Conservation (phyloP, 2,329 filamentous ascomycete genomes). For the Penicillium aurantiogriseum region DNA sequence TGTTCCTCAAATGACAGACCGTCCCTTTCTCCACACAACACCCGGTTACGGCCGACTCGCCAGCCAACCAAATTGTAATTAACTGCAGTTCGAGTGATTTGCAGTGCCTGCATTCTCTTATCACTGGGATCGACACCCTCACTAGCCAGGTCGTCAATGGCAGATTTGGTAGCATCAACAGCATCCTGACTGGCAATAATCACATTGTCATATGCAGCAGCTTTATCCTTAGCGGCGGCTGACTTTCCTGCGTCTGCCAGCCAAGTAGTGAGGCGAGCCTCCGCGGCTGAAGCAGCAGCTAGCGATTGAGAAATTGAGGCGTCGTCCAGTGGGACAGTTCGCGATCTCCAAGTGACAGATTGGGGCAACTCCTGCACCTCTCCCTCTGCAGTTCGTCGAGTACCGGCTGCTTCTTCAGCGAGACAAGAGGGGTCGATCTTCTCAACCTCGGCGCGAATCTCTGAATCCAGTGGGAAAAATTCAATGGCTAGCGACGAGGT, state of each 20-base stretch:
- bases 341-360: slow-evolving; percentile 79
- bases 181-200: slow-evolving; percentile 89
- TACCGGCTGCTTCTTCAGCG: slow-evolving; percentile 55
- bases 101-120: slow-evolving; percentile 82
- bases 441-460: slow-evolving; percentile 66
- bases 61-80: slow-evolving; percentile 93
- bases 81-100: slow-evolving; percentile 87
- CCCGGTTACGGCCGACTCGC: slow-evolving; percentile 88
- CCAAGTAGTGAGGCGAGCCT: slow-evolving; percentile 51
- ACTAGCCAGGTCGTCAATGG: slow-evolving; percentile 81
- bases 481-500: slow-evolving; percentile 75
- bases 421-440: slow-evolving; percentile 67
- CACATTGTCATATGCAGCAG: slow-evolving; percentile 86
- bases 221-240: slow-evolving; percentile 59
- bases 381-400: slow-evolving; percentile 48
- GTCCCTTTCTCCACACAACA: slow-evolving; percentile 79
- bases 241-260: slow-evolving; percentile 44
- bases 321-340: slow-evolving; percentile 86
- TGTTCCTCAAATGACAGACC: slow-evolving; percentile 60
- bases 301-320: slow-evolving; percentile 85
- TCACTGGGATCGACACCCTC: slow-evolving; percentile 85
- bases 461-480: slow-evolving; percentile 65
- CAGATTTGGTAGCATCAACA: slow-evolving; percentile 87
- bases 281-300: slow-evolving; percentile 62
- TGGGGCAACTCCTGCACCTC: slow-evolving; percentile 58